Base-by-base conservation (phyloP, 805 yeast species). In the Saccharomycopsis sp. region DNA sequence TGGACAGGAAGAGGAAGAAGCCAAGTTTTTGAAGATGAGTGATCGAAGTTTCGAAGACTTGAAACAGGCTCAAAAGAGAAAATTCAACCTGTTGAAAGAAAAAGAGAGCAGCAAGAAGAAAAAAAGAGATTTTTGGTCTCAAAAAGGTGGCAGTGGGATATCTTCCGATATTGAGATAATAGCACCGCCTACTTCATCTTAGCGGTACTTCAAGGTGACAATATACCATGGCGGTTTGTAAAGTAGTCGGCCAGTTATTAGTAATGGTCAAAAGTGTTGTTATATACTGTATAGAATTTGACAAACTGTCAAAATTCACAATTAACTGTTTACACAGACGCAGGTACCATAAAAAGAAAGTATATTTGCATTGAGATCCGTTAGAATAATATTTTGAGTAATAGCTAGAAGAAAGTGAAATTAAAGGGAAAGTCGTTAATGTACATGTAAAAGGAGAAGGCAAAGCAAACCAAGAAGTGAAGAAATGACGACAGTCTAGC, bases 91-190 rank as follows among this genome's bases (percentile, higher is more conserved):
- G 60, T 50, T 37, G 56, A 57, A 34, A 34, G 24, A 52, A 20
- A 16, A 37, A 46, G 60, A 67, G 4, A 41, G 44, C 4, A 50
- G 50, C 2, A 63, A 50, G 21, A 50, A 55, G 8, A 60, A 59
- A 14, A 66, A 64, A 50, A 60, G 71, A 51, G 75, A 74, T 15
- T 74, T 67, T 59, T 75, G 78, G 79, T 54, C 69, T n/a, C 69
- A 68, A 57, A 75, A 75, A 57, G 73, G 71, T 3, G 64, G 61
- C 48, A 44, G 48, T 18, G 48, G 48, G 7, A 44, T 59, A 64
- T 15, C 24, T 65, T 34, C 29, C 21, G 18, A 20, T 24, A 16
- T 8, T 16, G 24, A 61, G 65, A 52, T 63, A 29, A 15, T 20
- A 18, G 18, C 48, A 44, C 16, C 37, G 12, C 37, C 37, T 5